Evolutionary conservation across 306 rosid species (phyloP).

Genomic region (Dalbergia cultrata): DNA sequence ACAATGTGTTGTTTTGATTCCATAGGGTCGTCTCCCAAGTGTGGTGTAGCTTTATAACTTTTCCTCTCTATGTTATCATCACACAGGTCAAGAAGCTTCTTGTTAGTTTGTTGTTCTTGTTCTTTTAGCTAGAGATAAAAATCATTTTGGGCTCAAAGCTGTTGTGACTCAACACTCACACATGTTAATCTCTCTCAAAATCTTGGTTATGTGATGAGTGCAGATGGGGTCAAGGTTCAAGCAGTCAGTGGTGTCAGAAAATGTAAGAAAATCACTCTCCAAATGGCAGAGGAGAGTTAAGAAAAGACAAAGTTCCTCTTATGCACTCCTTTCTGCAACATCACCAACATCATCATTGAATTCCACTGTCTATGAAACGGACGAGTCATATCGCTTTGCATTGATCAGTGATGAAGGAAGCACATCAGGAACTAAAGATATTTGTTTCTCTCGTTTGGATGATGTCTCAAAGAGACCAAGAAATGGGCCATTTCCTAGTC

Average conservation of each 20-base stretch:
- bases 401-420: conserved; percentile 58
- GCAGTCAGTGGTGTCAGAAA: conserved; percentile 73
- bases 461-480: conserved; percentile 7
- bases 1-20: not conserved
- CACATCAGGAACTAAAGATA: conserved; percentile 45
- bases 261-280: conserved; percentile 70
- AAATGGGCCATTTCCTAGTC: conserved; percentile 12
- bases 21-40: conserved; percentile 77
- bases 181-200: not conserved
- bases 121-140: not conserved
- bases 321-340: conserved; percentile 42
- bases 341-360: conserved; percentile 52
- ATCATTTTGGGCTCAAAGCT: no score
- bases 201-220: conserved; percentile 36
- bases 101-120: not conserved
- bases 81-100: conserved; percentile 70
- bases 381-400: conserved; percentile 12
- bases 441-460: conserved; percentile 36
- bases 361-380: conserved; percentile 42
- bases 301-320: conserved; percentile 53
- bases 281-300: conserved; percentile 85
- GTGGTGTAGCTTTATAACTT: conserved; percentile 95
- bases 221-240: conserved; percentile 92
- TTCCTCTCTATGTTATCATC: conserved; percentile 90
- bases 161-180: not conserved